These are phyloP conservation scores for Hymenoscyphus linearis DNA, from an alignment of 2,329 filamentous ascomycete genomes.

Conservation along the genomic window DNA sequence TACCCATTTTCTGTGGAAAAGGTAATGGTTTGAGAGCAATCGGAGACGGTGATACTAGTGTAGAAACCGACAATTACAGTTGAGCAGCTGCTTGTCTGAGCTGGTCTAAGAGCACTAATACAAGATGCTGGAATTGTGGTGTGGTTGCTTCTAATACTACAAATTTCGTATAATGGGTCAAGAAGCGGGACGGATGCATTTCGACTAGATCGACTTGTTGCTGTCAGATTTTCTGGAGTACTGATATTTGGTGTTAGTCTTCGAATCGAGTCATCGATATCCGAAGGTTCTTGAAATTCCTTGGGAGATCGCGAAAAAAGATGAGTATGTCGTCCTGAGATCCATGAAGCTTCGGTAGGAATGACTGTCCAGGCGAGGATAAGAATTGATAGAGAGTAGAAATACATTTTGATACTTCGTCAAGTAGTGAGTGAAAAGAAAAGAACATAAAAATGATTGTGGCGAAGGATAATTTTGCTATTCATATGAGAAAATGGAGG, in stretches of 20 bases:
- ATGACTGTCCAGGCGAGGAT: slow-evolving; percentile 5
- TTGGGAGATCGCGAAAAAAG: neutral
- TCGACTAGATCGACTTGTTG: neutral
- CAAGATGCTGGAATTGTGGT: slow-evolving; percentile 16
- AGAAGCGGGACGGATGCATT: neutral
- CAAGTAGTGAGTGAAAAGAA: neutral
- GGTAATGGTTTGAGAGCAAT: slow-evolving; percentile 25
- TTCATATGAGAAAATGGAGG: neutral
- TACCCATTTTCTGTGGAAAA: slow-evolving; percentile 25
- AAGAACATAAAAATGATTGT: neutral
- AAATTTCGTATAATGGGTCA: slow-evolving; percentile 11
- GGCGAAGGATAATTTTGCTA: neutral
- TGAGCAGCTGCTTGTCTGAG: slow-evolving; percentile 20
- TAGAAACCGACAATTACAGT: slow-evolving; percentile 23
- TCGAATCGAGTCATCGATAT: neutral
- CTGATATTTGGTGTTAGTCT: neutral
- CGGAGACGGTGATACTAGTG: slow-evolving; percentile 19
- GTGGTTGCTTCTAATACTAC: slow-evolving; percentile 15
- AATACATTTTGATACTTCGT: neutral
- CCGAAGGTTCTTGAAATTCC: neutral
- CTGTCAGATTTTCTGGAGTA: neutral
- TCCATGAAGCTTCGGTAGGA: neutral
- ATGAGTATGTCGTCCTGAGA: neutral
- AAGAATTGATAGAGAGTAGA: slow-evolving; percentile 6
- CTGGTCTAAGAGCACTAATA: slow-evolving; percentile 16